Evolutionary conservation across 139 green algal genomes (phyloP).

Genomic region (Picochlorum sp.): DNA sequence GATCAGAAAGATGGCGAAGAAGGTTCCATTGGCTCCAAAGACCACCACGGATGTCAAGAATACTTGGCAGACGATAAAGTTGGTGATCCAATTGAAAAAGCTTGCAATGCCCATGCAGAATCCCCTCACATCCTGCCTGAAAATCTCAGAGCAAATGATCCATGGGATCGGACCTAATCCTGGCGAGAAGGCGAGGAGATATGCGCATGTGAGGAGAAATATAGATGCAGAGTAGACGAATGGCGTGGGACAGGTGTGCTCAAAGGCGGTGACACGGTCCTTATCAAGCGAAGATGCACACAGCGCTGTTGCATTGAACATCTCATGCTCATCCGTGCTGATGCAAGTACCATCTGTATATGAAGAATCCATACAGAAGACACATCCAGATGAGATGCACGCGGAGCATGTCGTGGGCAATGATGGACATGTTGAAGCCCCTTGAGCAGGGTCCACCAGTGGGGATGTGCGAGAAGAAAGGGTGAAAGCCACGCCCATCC

Average conservation of each 20-base stretch:
- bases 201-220: slow-evolving; percentile 22
- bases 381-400: neutral
- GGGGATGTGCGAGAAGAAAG: too few relatives aligned
- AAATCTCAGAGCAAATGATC: slow-evolving; percentile 70
- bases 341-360: too few relatives aligned
- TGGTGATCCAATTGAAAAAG: slow-evolving; percentile 63
- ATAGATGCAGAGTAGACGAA: neutral
- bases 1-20: slow-evolving; percentile 20
- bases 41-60: slow-evolving; percentile 44
- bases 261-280: neutral
- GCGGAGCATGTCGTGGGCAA: neutral
- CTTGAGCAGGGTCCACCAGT: too few relatives aligned
- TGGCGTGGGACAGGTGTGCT: neutral
- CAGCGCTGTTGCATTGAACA: too few relatives aligned
- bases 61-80: slow-evolving; percentile 49
- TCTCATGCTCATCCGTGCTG: too few relatives aligned
- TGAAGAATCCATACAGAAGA: neutral
- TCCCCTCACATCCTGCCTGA: slow-evolving; percentile 39
- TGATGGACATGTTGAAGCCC: too few relatives aligned
- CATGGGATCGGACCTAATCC: slow-evolving; percentile 67
- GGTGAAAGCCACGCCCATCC: slow-evolving; percentile 27
- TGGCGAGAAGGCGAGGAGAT: slow-evolving; percentile 57
- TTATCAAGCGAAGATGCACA: too few relatives aligned
- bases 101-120: slow-evolving; percentile 36
- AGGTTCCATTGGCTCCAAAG: slow-evolving; percentile 38